Base-by-base conservation (phyloP, 495 filamentous ascomycete genomes). In the Neurospora intermedia region DNA sequence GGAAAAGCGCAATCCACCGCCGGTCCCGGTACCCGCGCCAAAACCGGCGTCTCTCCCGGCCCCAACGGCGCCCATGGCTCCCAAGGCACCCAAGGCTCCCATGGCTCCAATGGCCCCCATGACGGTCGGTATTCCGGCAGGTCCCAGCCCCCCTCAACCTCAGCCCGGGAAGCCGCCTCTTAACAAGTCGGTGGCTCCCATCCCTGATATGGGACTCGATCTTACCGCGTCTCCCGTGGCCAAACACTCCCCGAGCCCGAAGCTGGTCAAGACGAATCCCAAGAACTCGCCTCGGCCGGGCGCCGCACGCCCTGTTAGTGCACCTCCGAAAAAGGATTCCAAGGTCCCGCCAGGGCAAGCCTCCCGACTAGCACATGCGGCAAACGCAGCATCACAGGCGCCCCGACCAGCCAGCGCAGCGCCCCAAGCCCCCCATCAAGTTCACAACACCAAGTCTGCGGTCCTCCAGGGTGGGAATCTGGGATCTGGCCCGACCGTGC, bases 201-300 rank as follows among this genome's bases (percentile, higher is more conserved):
- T 87, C 73, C 82, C 85, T 18, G 82, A 85, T 72, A 86, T 85
- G 84, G 82, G 82, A 16, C 78, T 83, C 70, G 80, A 82, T 20
- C 72, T 80, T 31, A 71, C 74, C 38, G 69, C 69, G 1, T 76
- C 74, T 62, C 76, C 77, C 46, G 74, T 76, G 62, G 45, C 75
- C 20, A 69, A 71, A 16, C 69, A 69, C 27, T 73, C 72, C 1
- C 78, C 75, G 27, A 76, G 54, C 71, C 79, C 78, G 10, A 77
- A 74, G 71, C 43, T 70, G 13, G 31, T 69, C 23, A 78, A 76
- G 46, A 42, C 39, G n/a, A 78, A 76, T 16, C 40, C 69, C 7
- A 80, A 78, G 48, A 75, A 71, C 42, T 71, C 75, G n/a, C 70
- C 72, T 18, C 74, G 74, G 9, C 74, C 76, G 27, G 69, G 74